Evolutionary conservation across 495 filamentous ascomycete genomes (phyloP), one percentile per base, ranked within the genome.

Genomic region (Aspergillus baeticus): DNA sequence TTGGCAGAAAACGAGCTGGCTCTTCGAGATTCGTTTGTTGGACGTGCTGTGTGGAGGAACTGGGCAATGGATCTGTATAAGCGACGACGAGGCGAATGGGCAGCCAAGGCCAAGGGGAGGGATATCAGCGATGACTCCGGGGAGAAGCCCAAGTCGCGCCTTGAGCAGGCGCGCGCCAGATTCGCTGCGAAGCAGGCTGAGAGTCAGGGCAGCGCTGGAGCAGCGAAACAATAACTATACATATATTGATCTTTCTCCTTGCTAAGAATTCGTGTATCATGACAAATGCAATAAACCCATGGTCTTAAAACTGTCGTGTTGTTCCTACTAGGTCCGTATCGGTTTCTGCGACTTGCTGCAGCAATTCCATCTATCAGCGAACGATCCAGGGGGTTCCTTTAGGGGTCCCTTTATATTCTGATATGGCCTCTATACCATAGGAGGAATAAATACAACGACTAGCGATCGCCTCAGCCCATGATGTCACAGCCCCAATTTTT

Each of bases 41-140:
- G 94, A 3, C 75, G 92, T 6, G 87, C 86, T 3, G 90, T 96
- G 10, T 97, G 91, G 93, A 77, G 87, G 51, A 90, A 94, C 57
- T 98, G 94, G 95, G 83, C 80, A 50, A 91, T 96, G 74, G 94
- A 98, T 70, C 64, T 92, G 20, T 98, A 87, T 72, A 89, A 87
- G 60, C 74, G 84, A 43, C 76, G 83, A 45, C 71, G 84, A 36
- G 76, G 72, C 18, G 87, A 92, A 34, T 95, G 90, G 90, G 79
- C 85, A 23, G 69, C 73, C 18, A 84, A 84, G 70, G 86, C 84
- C 14, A 89, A 87, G 73, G 83, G 68, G 2, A 44, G 67, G 41
- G 63, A 67, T 36, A 49, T 41, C 17, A 54, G 26, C 51, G 57
- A 69, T 37, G 63, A 63, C 17, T 39, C 60, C 34, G 67, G 60